Base-by-base conservation (phyloP, 73 alveolate species). In the Uronychia binucleata region DNA sequence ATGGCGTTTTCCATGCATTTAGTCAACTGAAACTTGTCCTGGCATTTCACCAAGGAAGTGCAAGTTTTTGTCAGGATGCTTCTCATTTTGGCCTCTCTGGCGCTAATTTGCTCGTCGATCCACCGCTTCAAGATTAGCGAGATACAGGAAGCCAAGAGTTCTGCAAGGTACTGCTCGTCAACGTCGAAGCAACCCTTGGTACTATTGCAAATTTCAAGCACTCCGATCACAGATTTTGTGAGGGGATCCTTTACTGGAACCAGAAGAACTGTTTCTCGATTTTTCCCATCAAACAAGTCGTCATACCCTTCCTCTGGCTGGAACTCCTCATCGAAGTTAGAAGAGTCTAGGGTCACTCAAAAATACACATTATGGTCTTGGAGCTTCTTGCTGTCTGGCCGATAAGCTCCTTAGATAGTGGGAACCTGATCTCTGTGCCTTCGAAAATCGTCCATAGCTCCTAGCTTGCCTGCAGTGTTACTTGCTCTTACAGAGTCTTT, bases 401-500 rank as follows among this genome's bases (percentile, higher is more conserved):
- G 5, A 75, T 75, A 28, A 75, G 28, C 32, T 75, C 81, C 5
- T 75, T 32, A 26, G 32, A 26, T 30, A 26, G 30, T 1, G 81
- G 58, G 59, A 35, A 75, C 30, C 81, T 75, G n/a, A 75, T 75
- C 27, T 75, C 81, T 33, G 28, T 77, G 11, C 81, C 91, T 1
- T 78, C 91, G 28, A 35, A 34, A 46, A 77, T 25, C 13, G 91
- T 85, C 85, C 80, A 77, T 31, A 85, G 74, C 58, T 85, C 91
- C 67, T 46, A 46, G 19, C 67, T 46, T 46, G 67, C 19, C 67
- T 46, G 19, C 5, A 46, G 67, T 19, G 19, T 46, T 11, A 46
- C 67, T 46, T 11, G 67, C 67, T 5, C 67, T 46, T 46, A 46
- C 67, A 19, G 5, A 11, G 19, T 46, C 67, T 46, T 46, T 46